A percentile compares a stretch with the other conserved stretches of the same genome.
Conservation (phyloP, 2,329 filamentous ascomycete genomes). For the Claviceps sorghi region DNA sequence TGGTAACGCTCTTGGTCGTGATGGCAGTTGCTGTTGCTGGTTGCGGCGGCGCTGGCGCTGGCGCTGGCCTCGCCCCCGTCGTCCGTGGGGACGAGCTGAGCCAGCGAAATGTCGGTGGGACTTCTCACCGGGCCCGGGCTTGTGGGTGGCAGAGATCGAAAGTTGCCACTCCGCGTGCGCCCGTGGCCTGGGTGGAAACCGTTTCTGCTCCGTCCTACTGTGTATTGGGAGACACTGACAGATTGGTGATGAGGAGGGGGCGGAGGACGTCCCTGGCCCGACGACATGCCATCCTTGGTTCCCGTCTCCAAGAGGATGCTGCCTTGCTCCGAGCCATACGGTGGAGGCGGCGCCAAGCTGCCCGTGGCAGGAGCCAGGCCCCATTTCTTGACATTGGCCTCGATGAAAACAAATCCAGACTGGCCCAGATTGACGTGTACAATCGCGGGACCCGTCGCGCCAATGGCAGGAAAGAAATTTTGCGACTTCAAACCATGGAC, state of each 20-base stretch:
- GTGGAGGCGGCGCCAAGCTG: constrained; percentile 84
- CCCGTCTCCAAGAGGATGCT: constrained; percentile 89
- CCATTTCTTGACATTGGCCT: constrained; percentile 99
- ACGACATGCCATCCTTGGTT: constrained; percentile 42
- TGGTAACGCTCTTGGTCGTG: constrained; percentile 12
- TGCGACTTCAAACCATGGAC: constrained; percentile 84
- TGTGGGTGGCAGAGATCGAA: constrained; percentile 59
- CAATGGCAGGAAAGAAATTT: constrained; percentile 96
- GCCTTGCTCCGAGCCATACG: constrained; percentile 92
- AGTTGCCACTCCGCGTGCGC: constrained; percentile 63
- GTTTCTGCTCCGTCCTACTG: constrained; percentile 27
- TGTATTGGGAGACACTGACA: constrained; percentile 20
- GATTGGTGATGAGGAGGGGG: constrained; percentile 32
- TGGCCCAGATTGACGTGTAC: constrained; percentile 97
- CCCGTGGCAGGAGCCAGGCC: constrained; percentile 91
- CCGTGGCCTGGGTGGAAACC: constrained; percentile 49
- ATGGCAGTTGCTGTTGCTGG: constrained; percentile 8
- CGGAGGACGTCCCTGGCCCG: constrained; percentile 23
- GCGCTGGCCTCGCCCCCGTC: constrained; percentile 48
- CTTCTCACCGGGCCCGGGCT: constrained; percentile 82
- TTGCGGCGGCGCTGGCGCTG: constrained; percentile 7
- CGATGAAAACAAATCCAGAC: constrained; percentile 95
- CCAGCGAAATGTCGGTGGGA: constrained; percentile 90
- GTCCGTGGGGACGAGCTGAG: constrained; percentile 61
- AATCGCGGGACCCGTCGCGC: constrained; percentile 81